Evolutionary conservation across 768 basidiomycete species (phyloP).

Genomic region (Amanita exitialis): DNA sequence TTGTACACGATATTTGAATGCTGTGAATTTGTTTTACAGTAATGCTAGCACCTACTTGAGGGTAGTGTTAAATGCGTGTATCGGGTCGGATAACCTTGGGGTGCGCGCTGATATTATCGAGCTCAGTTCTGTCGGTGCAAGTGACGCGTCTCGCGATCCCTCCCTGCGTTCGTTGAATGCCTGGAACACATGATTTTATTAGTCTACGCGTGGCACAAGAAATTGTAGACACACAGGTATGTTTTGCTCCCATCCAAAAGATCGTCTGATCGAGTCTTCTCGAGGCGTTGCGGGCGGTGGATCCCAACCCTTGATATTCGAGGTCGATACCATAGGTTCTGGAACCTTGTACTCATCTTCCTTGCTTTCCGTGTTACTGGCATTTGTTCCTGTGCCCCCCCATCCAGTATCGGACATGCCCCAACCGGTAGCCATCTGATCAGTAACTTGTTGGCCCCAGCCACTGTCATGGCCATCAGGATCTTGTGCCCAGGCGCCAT

Average conservation of each 20-base stretch:
- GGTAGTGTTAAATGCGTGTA: constrained; percentile 3
- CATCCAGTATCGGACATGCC: background rate
- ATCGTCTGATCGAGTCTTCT: background rate
- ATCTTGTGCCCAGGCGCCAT: background rate
- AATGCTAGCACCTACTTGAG: constrained; percentile 7
- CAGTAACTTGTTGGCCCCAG: background rate
- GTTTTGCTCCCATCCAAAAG: background rate
- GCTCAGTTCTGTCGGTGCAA: constrained; percentile 3
- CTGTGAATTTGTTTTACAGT: background rate
- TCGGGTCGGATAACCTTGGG: constrained; percentile 6
- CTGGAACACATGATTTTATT: background rate
- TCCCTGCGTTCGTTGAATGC: background rate
- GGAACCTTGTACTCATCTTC: background rate
- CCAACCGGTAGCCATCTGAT: background rate
- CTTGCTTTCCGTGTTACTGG: background rate
- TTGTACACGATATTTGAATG: constrained; percentile 8
- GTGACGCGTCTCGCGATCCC: background rate
- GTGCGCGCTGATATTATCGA: background rate
- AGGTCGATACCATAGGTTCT: background rate
- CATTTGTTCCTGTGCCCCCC: background rate
- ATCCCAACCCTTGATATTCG: background rate
- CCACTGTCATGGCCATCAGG: background rate
- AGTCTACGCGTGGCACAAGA: background rate
- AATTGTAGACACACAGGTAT: background rate
- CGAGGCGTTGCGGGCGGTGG: background rate